Evolutionary conservation across 2,329 filamentous ascomycete species (phyloP), one percentile per base, ranked within the genome.

Genomic region (Cordyceps cateniannulata): DNA sequence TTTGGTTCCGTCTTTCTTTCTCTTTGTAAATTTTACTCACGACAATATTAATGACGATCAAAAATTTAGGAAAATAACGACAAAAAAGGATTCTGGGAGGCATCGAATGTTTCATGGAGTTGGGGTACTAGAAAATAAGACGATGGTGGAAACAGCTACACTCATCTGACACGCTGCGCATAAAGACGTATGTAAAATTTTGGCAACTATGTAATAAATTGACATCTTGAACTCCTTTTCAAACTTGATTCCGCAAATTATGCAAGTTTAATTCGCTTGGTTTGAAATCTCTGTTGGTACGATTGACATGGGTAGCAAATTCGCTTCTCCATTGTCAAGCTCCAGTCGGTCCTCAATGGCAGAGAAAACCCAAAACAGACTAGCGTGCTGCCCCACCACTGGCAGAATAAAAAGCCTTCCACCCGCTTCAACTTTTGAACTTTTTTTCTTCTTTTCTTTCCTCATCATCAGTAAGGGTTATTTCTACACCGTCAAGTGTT

Each of bases 401-500:
- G 14, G 2, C 20, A 53, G 25, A 50, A 62, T 62, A 62, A 62
- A 62, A 62, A 48, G 54, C 27, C 29, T 32, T 25, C 35, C 12
- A 47, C 44, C 48, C 53, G 38, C 35, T 20, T 22, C 42, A 42
- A 53, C 47, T 62, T 62, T 63, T 63, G 32, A 48, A 6, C 10
- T 63, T 55, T 66, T 55, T 66, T 59, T 45, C 29, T 68, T 68
- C 67, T 65, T 67, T 65, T 67, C 66, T 66, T 70, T 72, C 71
- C 70, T 71, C 72, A 73, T 75, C 75, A 78, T 78, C 73, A 76
- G 72, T 76, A 71, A 70, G 75, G 73, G 71, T 75, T 73, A 73
- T 71, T 71, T 74, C 74, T 78, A 75, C 77, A 81, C 75, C 78
- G 78, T 76, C 78, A 81, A 71, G 75, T 81, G 78, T 77, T 76